Evolutionary conservation across 2,329 filamentous ascomycete genomes (phyloP).

Genomic region (Hypomyces perniciosus): DNA sequence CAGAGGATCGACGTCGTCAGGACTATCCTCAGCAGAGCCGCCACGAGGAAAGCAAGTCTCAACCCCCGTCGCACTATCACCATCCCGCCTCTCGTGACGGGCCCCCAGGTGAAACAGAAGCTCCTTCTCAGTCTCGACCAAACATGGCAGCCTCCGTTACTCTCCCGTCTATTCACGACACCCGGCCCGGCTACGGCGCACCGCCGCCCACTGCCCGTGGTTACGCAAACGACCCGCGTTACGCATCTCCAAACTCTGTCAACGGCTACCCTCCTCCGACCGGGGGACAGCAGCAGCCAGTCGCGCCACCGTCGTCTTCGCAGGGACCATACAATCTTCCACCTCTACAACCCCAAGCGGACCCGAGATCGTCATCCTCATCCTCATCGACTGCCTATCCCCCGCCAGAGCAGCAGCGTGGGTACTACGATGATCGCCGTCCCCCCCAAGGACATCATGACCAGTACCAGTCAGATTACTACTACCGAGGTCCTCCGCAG

Average conservation of each 20-base stretch:
- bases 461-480: slow-evolving; percentile 31
- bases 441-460: slow-evolving; percentile 29
- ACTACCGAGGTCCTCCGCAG: slow-evolving; percentile 26
- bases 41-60: slow-evolving; percentile 37
- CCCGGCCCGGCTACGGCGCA: slow-evolving; percentile 31
- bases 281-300: slow-evolving; percentile 24
- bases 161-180: slow-evolving; percentile 46
- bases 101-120: slow-evolving; percentile 23
- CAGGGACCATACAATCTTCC: slow-evolving; percentile 26
- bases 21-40: slow-evolving; percentile 31
- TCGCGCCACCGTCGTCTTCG: neutral
- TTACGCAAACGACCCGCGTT: slow-evolving; percentile 31
- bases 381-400: slow-evolving; percentile 25
- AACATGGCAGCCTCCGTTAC: slow-evolving; percentile 41
- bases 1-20: slow-evolving; percentile 34
- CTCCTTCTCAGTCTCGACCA: slow-evolving; percentile 14
- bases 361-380: slow-evolving; percentile 23
- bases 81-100: slow-evolving; percentile 33
- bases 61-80: slow-evolving; percentile 34
- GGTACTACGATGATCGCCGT: slow-evolving; percentile 32
- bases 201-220: slow-evolving; percentile 26
- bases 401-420: slow-evolving; percentile 34
- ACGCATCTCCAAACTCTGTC: slow-evolving; percentile 38
- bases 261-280: slow-evolving; percentile 42
- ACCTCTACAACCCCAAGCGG: slow-evolving; percentile 33